Base-by-base conservation (phyloP, 2,329 filamentous ascomycete genomes). In the Microascus cirrosus region DNA sequence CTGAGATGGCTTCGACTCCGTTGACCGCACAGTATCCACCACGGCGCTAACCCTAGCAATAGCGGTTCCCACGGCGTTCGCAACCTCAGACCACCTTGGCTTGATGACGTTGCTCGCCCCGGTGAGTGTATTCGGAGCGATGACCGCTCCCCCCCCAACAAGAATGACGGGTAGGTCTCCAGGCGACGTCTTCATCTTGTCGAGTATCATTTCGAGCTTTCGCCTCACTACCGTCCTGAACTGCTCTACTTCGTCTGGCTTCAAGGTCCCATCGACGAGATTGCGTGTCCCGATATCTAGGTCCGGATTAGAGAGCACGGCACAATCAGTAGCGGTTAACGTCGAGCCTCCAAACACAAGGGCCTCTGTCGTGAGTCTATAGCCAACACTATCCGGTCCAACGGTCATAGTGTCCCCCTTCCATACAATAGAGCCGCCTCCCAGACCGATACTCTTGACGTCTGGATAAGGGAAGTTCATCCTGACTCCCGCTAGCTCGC, bases 11-110 rank as follows among this genome's bases (percentile, higher is more conserved):
- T 69, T 70, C 0, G 66, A 66, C 57, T 75, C 76, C 0, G 76
- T 80, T 0, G 74, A 77, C 59, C 77, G 74, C 25, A 80, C 73
- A 0, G 73, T 76, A 59, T 81, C 78, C 11, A 79, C 71, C 0
- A 78, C 74, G 1, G 77, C 76, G 59, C 79, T 83, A 2, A 86
- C 81, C 45, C 80, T 71, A 1, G 82, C 81, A 59, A 82, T 83
- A 1, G 83, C 83, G 10, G 83, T 83, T 1, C 83, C 83, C 11
- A 86, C 82, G 0, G 83, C 83, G 63, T 86, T 86, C 10, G 84
- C 83, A 1, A 86, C 80, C 2, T 76, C 77, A 1, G 80, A 78
- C 71, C 76, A 83, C 48, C 75, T 69, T 0, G 81, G 81, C 61
- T 79, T 82, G 52, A 83, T 67, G 1, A 85, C 78, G 35, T 69